Percentiles rank a stretch among this genome's conserved stretches.
phyloP scores from a whole-genome alignment of 495 filamentous ascomycete genomes.

The Penicillium samsonianum region DNA sequence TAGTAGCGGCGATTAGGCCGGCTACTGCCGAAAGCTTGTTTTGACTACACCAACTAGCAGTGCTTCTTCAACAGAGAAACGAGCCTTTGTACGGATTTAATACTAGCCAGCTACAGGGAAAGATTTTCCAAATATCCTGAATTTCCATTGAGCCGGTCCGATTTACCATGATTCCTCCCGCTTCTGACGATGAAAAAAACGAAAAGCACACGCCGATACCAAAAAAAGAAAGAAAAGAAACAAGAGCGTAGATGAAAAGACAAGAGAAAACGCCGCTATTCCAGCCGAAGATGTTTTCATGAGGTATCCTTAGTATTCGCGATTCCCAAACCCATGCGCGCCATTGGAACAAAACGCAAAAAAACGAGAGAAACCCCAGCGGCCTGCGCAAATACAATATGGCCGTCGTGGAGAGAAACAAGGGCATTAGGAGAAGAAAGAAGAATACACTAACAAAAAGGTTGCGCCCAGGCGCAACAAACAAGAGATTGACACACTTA shows the following conservation, averaged over 20 bases:
- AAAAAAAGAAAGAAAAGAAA: slow-evolving; percentile 18
- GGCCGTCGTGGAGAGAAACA: background rate
- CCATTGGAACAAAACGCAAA: background rate
- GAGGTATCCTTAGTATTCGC: slow-evolving; percentile 20
- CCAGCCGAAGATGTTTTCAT: background rate
- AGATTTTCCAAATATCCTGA: background rate
- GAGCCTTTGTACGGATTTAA: background rate
- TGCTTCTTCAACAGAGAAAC: background rate
- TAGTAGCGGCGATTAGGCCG: too few relatives aligned
- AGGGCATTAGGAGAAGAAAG: background rate
- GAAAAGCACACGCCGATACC: background rate
- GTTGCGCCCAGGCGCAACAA: background rate
- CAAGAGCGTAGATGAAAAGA: background rate
- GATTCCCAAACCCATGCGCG: slow-evolving; percentile 17
- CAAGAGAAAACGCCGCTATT: slow-evolving; percentile 14
- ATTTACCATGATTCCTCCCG: slow-evolving; percentile 4
- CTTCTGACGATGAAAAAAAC: background rate
- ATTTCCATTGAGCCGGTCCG: background rate
- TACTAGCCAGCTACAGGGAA: background rate
- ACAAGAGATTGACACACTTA: background rate
- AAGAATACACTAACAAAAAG: background rate
- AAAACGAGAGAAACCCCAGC: slow-evolving; percentile 6
- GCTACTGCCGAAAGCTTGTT: slow-evolving; percentile 2
- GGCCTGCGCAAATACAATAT: slow-evolving; percentile 12
- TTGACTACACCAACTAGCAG: background rate